Evolutionary conservation across 129 eudicot species (phyloP), one percentile per base, ranked within the genome.

Genomic region (Erigeron canadensis): DNA sequence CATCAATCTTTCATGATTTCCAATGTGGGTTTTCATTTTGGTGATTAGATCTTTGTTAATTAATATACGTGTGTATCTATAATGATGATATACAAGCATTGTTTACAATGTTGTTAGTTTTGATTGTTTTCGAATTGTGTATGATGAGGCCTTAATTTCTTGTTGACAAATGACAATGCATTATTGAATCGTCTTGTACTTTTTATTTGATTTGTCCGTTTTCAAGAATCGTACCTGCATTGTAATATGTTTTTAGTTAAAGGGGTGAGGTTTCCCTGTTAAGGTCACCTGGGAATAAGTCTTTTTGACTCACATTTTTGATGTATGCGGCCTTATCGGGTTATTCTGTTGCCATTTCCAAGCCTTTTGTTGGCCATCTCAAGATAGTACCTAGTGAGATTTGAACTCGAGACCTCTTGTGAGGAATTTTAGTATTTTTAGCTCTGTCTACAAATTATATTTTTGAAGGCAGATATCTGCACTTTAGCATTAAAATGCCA

Each of bases 41-140:
- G 8, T 53, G 7, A 75, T 28, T 4, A 12, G 12, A 48, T 63
- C 9, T 37, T 34, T 28, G 64, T 40, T 40, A 48, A 34, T 72
- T 70, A 10, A 42, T 19, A 10, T 22, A 55, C 43, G 17, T 51
- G 57, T 23, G 50, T 54, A 51, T 15, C 46, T 40, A 17, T 15
- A 2, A 34, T 74, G 34, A 74, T 75, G n/a, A 51, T 54, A 38
- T 57, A 44, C 28, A 57, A 5, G 55, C 34, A 46, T 61, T 60
- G 59, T 19, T 43, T 65, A 45, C 54, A 65, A 16, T 75, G 46
- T 65, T 64, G 17, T 21, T 53, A 15, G 66, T 64, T 51, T 63
- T n/a, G 22, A 7, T 17, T 61, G 0, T 45, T 46, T 16, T 73
- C n/a, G 42, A 28, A 16, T 50, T 22, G 8, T 4, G 55, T 8